These are phyloP conservation scores for Acanthamoeba culbertsoni DNA, from an alignment of 208 protist species.

Conservation along the genomic window DNA sequence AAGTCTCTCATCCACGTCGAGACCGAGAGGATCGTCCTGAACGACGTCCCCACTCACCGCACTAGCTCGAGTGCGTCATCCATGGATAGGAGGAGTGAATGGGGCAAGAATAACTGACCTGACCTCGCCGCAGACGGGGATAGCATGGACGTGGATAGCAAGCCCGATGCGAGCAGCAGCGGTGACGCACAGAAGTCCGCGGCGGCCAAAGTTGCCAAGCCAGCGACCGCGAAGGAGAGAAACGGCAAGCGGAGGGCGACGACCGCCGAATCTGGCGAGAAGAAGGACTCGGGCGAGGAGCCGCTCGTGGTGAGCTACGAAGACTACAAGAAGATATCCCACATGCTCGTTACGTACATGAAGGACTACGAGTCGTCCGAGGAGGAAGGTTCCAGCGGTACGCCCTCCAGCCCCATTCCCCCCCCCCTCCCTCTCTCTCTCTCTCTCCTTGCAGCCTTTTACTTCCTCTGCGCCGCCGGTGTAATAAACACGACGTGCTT, in stretches of 20 bases:
- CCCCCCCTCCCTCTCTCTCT: not conserved
- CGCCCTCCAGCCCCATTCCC: too few relatives aligned
- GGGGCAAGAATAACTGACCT: too few relatives aligned
- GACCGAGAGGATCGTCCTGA: conserved; percentile 65
- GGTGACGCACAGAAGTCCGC: not conserved
- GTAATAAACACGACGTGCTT: too few relatives aligned
- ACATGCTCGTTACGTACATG: conserved; percentile 36
- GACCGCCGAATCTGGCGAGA: not conserved
- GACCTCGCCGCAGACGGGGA: not conserved
- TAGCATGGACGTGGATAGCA: not conserved
- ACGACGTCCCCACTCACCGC: not conserved
- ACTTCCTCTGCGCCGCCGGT: too few relatives aligned
- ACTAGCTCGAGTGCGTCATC: too few relatives aligned
- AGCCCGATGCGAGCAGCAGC: not conserved
- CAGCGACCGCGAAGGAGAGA: not conserved
- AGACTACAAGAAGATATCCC: conserved; percentile 56
- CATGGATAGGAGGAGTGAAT: too few relatives aligned
- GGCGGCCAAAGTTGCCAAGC: not conserved
- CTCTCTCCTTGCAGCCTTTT: too few relatives aligned
- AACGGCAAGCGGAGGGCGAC: not conserved
- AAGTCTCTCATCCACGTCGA: conserved; percentile 86
- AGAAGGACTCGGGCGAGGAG: not conserved
- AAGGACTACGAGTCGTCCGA: not conserved
- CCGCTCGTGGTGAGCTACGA: conserved; percentile 58
- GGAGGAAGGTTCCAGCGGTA: not conserved